Evolutionary conservation across 2,329 filamentous ascomycete species (phyloP).

Genomic region (Fusarium sp.): DNA sequence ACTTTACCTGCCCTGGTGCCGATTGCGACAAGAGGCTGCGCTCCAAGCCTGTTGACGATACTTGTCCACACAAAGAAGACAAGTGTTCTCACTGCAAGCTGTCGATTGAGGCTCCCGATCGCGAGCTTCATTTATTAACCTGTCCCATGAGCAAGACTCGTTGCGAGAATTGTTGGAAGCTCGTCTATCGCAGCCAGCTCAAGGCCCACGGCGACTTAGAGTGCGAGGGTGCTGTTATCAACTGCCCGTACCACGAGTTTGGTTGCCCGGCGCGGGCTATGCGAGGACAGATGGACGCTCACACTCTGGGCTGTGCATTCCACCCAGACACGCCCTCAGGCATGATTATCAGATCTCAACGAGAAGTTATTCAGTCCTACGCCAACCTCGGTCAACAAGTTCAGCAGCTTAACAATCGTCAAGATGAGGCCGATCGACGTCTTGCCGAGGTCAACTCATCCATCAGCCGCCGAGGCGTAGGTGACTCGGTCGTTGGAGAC

Average conservation of each 20-base stretch:
- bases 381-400: slow-evolving; percentile 51
- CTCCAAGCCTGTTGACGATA: slow-evolving; percentile 61
- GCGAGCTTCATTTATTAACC: slow-evolving; percentile 50
- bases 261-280: slow-evolving; percentile 52
- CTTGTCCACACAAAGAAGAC: slow-evolving; percentile 65
- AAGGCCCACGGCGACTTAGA: slow-evolving; percentile 59
- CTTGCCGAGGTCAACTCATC: slow-evolving; percentile 56
- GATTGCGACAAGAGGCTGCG: slow-evolving; percentile 63
- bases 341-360: slow-evolving; percentile 61
- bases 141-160: slow-evolving; percentile 60
- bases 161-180: slow-evolving; percentile 62
- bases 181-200: slow-evolving; percentile 58
- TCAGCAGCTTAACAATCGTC: slow-evolving; percentile 50
- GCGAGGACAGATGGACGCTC: slow-evolving; percentile 55
- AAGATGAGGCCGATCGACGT: slow-evolving; percentile 50
- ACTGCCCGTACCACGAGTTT: slow-evolving; percentile 57
- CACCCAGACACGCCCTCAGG: slow-evolving; percentile 62
- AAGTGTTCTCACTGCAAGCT: slow-evolving; percentile 66
- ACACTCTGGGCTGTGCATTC: slow-evolving; percentile 62
- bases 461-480: slow-evolving; percentile 50
- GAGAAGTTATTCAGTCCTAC: slow-evolving; percentile 59
- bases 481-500: slow-evolving; percentile 62
- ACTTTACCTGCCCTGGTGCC: slow-evolving; percentile 66
- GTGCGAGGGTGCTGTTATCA: slow-evolving; percentile 63
- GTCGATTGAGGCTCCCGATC: slow-evolving; percentile 58